Conservation (phyloP, 2,329 filamentous ascomycete genomes). For the Phoma herbarum region DNA sequence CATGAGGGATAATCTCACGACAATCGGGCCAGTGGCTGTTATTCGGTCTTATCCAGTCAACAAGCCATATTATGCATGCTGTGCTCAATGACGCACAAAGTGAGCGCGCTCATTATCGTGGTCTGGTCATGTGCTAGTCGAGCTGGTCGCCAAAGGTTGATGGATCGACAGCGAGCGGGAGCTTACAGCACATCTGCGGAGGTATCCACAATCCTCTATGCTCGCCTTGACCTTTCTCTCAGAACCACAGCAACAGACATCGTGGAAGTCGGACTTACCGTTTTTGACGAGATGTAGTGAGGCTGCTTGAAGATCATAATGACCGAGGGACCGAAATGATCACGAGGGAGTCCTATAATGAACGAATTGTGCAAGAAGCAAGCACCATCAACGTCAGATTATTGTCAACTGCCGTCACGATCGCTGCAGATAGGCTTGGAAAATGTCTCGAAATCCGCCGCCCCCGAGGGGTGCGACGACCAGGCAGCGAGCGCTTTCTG, state of each 20-base stretch:
- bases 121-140: conserved; percentile 1
- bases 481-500: background rate
- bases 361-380: conserved; percentile 10
- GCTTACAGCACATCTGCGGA: conserved; percentile 15
- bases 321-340: conserved; percentile 6
- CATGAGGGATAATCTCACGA: background rate
- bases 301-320: conserved; percentile 19
- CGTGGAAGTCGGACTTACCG: background rate
- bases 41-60: conserved; percentile 8
- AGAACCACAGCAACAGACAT: conserved; percentile 7
- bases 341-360: background rate
- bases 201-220: conserved; percentile 11
- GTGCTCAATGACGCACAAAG: background rate
- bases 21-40: conserved; percentile 11
- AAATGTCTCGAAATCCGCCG: background rate
- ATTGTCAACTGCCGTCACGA: background rate
- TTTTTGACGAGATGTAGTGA: conserved; percentile 2
- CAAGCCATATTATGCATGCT: background rate
- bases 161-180: conserved; percentile 19
- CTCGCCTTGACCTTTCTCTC: background rate
- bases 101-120: background rate
- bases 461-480: background rate
- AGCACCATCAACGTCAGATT: background rate
- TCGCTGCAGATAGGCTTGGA: background rate
- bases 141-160: background rate